These are phyloP conservation scores for Silene latifolia DNA, from an alignment of 148 eudicot genomes.

Conservation along the genomic window DNA sequence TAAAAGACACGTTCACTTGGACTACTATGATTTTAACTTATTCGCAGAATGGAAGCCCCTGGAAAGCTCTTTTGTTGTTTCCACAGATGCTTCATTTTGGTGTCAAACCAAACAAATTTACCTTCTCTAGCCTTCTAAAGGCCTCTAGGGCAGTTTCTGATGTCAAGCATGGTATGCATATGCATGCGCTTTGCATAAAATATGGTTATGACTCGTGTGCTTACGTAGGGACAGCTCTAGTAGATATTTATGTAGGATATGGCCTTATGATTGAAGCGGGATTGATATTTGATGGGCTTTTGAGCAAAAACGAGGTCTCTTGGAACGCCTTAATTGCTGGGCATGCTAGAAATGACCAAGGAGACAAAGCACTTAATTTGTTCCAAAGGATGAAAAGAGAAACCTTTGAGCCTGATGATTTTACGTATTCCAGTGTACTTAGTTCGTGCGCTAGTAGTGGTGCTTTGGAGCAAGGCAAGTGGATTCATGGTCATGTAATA, in stretches of 20 bases:
- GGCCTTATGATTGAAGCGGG: conserved; percentile 46
- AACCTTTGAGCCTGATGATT: conserved; percentile 37
- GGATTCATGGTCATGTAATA: conserved; percentile 59
- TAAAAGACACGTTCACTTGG: conserved; percentile 49
- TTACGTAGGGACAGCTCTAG: conserved; percentile 53
- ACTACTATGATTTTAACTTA: conserved; percentile 53
- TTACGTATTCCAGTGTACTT: conserved; percentile 53
- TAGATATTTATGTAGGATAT: conserved; percentile 54
- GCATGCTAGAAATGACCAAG: conserved; percentile 49
- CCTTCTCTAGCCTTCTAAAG: conserved; percentile 52
- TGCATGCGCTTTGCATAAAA: conserved; percentile 51
- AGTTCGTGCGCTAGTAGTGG: conserved; percentile 53
- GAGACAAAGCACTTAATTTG: conserved; percentile 42
- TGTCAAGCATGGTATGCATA: conserved; percentile 36
- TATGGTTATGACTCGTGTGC: conserved; percentile 45
- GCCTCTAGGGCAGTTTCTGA: conserved; percentile 40
- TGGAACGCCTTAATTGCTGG: conserved; percentile 70
- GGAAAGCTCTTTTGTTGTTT: conserved; percentile 41
- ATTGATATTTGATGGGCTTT: conserved; percentile 38
- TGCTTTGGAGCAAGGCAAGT: conserved; percentile 63
- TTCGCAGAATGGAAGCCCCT: conserved; percentile 37
- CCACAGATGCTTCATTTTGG: conserved; percentile 41
- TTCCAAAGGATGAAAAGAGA: conserved; percentile 55
- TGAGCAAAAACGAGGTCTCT: conserved; percentile 49
- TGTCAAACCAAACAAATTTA: conserved; percentile 47